Percentiles rank a stretch among this genome's conserved stretches.
Conservation (phyloP, 805 yeast species). For the Saccharomycopsis malanga region DNA sequence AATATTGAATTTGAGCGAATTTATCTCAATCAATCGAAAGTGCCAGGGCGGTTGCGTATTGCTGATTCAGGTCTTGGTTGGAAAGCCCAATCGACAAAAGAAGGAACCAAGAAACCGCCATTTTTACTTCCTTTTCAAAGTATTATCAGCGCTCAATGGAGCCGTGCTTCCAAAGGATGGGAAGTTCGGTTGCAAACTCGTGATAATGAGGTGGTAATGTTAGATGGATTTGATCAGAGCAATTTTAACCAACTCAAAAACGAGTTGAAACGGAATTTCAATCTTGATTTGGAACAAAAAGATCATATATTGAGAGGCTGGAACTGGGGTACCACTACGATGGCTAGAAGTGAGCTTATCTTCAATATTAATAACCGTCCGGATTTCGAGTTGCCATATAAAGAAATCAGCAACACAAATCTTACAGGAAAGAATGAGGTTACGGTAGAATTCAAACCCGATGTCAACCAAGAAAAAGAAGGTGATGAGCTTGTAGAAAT, state of each 20-base stretch:
- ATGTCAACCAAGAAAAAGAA: slow-evolving; percentile 41
- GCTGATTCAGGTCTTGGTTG: slow-evolving; percentile 98
- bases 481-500: slow-evolving; percentile 96
- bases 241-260: slow-evolving; percentile 77
- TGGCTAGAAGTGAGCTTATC: slow-evolving; percentile 85
- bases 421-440: slow-evolving; percentile 91
- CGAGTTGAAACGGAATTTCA: slow-evolving; percentile 74
- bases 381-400: slow-evolving; percentile 83
- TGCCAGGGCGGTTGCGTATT: slow-evolving; percentile 83
- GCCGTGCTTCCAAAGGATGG: slow-evolving; percentile 87
- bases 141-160: slow-evolving; percentile 76
- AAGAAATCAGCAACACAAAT: slow-evolving; percentile 74
- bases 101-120: slow-evolving; percentile 56
- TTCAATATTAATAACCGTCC: slow-evolving; percentile 86
- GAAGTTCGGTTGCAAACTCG: slow-evolving; percentile 87
- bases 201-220: slow-evolving; percentile 72
- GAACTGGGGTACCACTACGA: slow-evolving; percentile 97
- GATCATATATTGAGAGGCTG: slow-evolving; percentile 96
- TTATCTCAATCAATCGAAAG: slow-evolving; percentile 78
- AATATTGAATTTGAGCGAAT: slow-evolving; percentile 81
- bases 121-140: slow-evolving; percentile 84
- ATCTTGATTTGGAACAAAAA: slow-evolving; percentile 63
- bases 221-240: slow-evolving; percentile 88
- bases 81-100: slow-evolving; percentile 57
- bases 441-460: slow-evolving; percentile 73